These are phyloP conservation scores for Waitea zeae DNA, from an alignment of 1,284 basidiomycete genomes.

Conservation along the genomic window DNA sequence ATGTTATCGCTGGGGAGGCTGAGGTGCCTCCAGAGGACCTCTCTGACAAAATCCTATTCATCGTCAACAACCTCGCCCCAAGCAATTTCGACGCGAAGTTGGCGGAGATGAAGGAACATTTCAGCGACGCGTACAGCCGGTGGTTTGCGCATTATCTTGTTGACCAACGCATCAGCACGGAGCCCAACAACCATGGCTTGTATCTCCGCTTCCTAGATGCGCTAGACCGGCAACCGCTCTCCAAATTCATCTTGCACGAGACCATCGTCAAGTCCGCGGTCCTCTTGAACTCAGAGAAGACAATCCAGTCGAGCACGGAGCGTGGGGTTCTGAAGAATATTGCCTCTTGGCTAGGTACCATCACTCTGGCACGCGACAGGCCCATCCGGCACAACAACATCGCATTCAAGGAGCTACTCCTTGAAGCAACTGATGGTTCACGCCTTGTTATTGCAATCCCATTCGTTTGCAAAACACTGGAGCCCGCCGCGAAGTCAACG, in stretches of 20 bases:
- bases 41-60: constrained; percentile 92
- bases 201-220: constrained; percentile 90
- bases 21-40: constrained; percentile 70
- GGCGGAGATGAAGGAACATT: constrained; percentile 66
- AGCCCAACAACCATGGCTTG: constrained; percentile 93
- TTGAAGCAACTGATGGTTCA: constrained; percentile 90
- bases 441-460: constrained; percentile 91
- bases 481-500: constrained; percentile 76
- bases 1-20: constrained; percentile 40
- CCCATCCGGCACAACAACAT: constrained; percentile 91
- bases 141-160: constrained; percentile 99
- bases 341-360: constrained; percentile 86
- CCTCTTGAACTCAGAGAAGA: constrained; percentile 86
- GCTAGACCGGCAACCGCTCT: constrained; percentile 47
- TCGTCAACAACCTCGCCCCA: constrained; percentile 94
- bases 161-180: constrained; percentile 87
- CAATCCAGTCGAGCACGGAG: constrained; percentile 74
- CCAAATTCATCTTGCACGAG: constrained; percentile 79
- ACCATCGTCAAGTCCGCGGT: constrained; percentile 77
- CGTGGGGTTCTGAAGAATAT: constrained; percentile 87
- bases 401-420: constrained; percentile 89
- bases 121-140: constrained; percentile 67
- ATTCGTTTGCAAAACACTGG: constrained; percentile 95
- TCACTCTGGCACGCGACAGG: constrained; percentile 83
- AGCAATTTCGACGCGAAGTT: constrained; percentile 86